These are phyloP conservation scores for Thalassiosira livingstoniorum DNA, from an alignment of 352 stramenopile species.

Conservation along the genomic window DNA sequence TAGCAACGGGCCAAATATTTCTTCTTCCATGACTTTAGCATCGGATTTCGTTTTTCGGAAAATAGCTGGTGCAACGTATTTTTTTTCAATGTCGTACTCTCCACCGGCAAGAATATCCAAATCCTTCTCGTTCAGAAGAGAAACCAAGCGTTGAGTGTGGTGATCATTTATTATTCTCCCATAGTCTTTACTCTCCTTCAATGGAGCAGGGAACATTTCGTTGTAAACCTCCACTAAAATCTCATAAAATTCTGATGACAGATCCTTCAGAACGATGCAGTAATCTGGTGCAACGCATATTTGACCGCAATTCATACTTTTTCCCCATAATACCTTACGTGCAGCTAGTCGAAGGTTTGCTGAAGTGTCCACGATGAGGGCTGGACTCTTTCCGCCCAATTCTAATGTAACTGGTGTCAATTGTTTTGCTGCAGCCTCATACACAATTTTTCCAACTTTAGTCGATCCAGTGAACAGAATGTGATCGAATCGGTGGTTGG, in stretches of 20 bases:
- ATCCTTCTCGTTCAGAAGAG: conserved; percentile 68
- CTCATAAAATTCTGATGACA: conserved; percentile 76
- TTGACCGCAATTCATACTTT: conserved; percentile 28
- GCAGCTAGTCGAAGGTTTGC: conserved; percentile 32
- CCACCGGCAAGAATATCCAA: conserved; percentile 10
- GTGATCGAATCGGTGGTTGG: too few species aligned
- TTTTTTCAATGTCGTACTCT: conserved; percentile 77
- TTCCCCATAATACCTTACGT: conserved; percentile 50
- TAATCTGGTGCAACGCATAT: conserved; percentile 93
- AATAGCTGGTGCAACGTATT: conserved; percentile 79
- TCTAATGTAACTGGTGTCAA: conserved; percentile 92
- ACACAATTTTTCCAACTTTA: conserved; percentile 88
- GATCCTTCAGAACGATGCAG: conserved; percentile 87
- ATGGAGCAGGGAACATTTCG: conserved; percentile 33
- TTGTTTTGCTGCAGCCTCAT: conserved; percentile 90
- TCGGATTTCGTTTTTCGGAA: conserved; percentile 86
- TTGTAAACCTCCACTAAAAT: conserved; percentile 22
- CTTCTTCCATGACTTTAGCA: conserved; percentile 88
- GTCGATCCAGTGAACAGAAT: conserved; percentile 86
- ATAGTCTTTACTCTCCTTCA: conserved; percentile 29
- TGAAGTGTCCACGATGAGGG: conserved; percentile 15
- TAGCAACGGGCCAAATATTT: conserved; percentile 96
- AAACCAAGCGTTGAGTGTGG: conserved; percentile 58
- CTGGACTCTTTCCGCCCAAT: conserved; percentile 91
- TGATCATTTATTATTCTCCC: conserved; percentile 43